Evolutionary conservation across 768 basidiomycete genomes (phyloP).

Genomic region (Neoboletus magnificus): DNA sequence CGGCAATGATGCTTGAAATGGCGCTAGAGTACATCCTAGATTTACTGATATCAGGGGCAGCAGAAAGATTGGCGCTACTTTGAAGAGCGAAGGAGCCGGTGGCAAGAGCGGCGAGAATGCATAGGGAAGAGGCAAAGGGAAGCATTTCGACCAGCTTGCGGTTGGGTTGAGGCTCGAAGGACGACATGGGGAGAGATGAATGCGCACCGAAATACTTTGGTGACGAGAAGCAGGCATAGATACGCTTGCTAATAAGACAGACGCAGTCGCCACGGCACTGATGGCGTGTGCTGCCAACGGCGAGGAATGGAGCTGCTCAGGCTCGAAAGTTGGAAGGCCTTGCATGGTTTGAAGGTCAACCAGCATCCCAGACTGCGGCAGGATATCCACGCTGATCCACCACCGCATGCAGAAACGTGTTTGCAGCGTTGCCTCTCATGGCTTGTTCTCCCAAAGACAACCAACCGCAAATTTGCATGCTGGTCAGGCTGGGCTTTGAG

Average conservation of each 20-base stretch:
- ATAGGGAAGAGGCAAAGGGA: conserved; percentile 33
- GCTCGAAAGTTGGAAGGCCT: conserved; percentile 30
- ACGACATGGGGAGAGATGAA: conserved; percentile 11
- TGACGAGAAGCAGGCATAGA: conserved; percentile 27
- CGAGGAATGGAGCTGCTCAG: conserved; percentile 25
- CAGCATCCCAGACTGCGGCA: conserved; percentile 14
- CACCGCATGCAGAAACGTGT: conserved; percentile 29
- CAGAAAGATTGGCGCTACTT: conserved; percentile 9
- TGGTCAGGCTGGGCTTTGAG: background rate
- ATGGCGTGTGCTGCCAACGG: conserved; percentile 29
- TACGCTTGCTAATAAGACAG: conserved; percentile 28
- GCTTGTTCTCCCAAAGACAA: background rate
- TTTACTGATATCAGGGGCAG: conserved; percentile 21
- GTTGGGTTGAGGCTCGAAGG: conserved; percentile 9
- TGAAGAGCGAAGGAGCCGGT: conserved; percentile 32
- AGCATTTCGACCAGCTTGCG: conserved; percentile 37
- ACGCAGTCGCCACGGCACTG: conserved; percentile 32
- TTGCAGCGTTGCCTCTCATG: conserved; percentile 29
- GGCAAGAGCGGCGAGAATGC: conserved; percentile 34
- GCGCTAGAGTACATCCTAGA: conserved; percentile 35
- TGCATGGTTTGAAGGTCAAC: conserved; percentile 30
- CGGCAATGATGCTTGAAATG: conserved; percentile 35
- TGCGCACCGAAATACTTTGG: conserved; percentile 31
- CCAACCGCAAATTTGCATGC: conserved; percentile 2
- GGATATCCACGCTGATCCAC: conserved; percentile 24